Evolutionary conservation across 495 filamentous ascomycete species (phyloP), one percentile per base, ranked within the genome.

Genomic region (Elasticomyces elasticus): DNA sequence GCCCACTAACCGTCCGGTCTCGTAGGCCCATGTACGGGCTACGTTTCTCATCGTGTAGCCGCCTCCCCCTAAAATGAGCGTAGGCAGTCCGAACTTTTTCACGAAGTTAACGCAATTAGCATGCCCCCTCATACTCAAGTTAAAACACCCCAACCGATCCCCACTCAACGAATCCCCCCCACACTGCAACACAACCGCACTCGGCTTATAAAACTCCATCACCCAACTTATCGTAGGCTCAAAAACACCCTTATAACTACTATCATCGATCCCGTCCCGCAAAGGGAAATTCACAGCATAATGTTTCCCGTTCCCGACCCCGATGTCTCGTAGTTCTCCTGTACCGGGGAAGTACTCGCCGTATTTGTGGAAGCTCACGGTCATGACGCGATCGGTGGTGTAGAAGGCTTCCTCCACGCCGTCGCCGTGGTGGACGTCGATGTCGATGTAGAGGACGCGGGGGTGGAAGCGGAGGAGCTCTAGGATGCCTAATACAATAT

Each of bases 1-100:
- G 28, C 86, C 87, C 15, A 97, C 87, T 19, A 97, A 79, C 27
- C 87, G 76, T 55, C 94, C 94, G 5, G 92, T 97, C 67, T 99
- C 92, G 65, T 81, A 97, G 5, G 92, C 90, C 92, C 92, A 99
- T 5, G 92, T 95, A 52, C 94, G 83, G 20, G 91, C 87, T 26
- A 99, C 92, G 56, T 99, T 99, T 25, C 92, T 82, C 92, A 99
- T 99, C 7, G 94, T 99, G 67, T 99, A 99, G 20, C 92, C 92
- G 62, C 92, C 92, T 31, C 92, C 92, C 31, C 92, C 92, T 11
- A 99, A 77, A 7, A 99, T 86, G 46, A 99, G 74, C 11, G 89
- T 91, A 0, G 94, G 92, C 47, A 95, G 74, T 52, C 84, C 83
- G 72, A 96, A 99, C 63, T 80, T 84, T 70, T 94, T 94, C 33